Conservation (phyloP, 2,329 filamentous ascomycete species). For the Aciculosporium take region DNA sequence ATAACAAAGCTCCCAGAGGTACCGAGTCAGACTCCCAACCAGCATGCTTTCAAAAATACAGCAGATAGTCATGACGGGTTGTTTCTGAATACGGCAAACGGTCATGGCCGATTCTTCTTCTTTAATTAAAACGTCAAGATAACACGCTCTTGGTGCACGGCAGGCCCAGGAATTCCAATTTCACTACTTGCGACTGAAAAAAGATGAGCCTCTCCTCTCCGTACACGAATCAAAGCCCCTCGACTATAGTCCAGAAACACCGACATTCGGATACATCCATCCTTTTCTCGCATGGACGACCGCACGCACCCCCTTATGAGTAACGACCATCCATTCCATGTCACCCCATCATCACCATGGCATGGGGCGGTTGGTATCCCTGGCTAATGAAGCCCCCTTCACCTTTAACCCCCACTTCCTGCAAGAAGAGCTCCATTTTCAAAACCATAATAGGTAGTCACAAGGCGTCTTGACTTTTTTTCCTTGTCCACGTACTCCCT, state of each 20-base stretch:
- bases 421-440: conserved; percentile 3
- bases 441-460: conserved; percentile 4
- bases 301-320: background rate
- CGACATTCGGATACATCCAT: background rate
- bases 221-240: background rate
- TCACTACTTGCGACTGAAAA: background rate
- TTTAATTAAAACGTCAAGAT: no score
- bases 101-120: no score
- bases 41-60: no score
- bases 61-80: no score
- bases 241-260: background rate
- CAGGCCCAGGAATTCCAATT: background rate
- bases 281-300: background rate
- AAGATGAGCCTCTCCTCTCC: background rate
- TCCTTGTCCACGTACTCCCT: background rate
- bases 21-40: no score
- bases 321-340: background rate
- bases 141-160: no score
- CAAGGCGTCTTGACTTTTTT: background rate
- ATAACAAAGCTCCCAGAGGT: no score
- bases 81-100: no score
- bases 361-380: background rate
- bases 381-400: background rate
- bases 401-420: background rate
- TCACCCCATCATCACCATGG: background rate